Conservation (phyloP, 768 basidiomycete species). For the Naganishia randhawae region DNA sequence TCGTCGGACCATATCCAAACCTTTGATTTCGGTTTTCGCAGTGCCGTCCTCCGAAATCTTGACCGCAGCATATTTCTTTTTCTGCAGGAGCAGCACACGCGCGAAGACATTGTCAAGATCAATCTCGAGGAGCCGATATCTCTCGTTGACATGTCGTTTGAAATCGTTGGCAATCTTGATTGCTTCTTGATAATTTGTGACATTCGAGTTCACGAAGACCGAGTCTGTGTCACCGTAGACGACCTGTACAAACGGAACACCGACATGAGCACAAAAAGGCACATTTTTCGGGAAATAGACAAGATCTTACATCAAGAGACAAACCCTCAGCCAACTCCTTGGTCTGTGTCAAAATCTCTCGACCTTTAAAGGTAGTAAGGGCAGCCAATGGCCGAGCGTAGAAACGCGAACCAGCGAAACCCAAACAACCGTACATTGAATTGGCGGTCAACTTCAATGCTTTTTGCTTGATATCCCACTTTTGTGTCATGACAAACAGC, state of each 20-base stretch:
- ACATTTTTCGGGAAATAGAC: constrained; percentile 58
- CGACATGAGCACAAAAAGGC: constrained; percentile 70
- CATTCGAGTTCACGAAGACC: constrained; percentile 95
- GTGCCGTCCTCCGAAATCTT: constrained; percentile 77
- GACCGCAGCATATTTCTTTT: constrained; percentile 98
- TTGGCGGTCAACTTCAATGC: constrained; percentile 97
- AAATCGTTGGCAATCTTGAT: constrained; percentile 84
- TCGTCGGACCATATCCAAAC: constrained; percentile 97
- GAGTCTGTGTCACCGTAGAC: constrained; percentile 99
- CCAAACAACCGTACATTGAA: constrained; percentile 99
- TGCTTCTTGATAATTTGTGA: constrained; percentile 79
- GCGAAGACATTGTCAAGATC: constrained; percentile 93
- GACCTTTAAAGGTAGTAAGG: constrained; percentile 93
- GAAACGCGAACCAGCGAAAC: constrained; percentile 94
- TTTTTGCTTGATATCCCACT: constrained; percentile 97
- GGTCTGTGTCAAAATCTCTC: constrained; percentile 92
- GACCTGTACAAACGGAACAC: constrained; percentile 62
- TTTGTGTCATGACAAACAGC: neutral
- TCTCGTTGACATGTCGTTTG: constrained; percentile 94
- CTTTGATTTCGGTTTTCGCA: constrained; percentile 84
- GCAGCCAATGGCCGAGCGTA: constrained; percentile 96
- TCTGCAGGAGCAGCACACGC: constrained; percentile 84
- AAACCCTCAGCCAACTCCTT: constrained; percentile 86
- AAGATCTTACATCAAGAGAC: constrained; percentile 72
- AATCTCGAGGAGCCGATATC: constrained; percentile 91